Evolutionary conservation across 1,284 basidiomycete species (phyloP), one percentile per base, ranked within the genome.

Genomic region (Trichosporon coremiiforme): DNA sequence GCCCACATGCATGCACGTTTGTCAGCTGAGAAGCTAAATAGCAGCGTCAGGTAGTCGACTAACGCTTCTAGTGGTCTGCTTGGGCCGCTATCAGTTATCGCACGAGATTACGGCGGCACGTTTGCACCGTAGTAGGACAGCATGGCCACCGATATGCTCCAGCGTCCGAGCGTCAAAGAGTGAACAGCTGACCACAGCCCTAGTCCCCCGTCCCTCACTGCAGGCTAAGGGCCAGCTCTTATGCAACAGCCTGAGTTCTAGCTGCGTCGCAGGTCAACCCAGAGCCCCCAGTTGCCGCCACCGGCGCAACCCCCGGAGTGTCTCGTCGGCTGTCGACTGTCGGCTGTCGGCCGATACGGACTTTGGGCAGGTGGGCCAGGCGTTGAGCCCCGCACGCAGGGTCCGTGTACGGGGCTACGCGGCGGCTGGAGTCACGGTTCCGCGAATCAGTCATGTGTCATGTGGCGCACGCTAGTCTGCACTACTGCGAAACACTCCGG

Each of bases 1-100:
- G n/a, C 47, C 47, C 20, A 53, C 47, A 53, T 53, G 47, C 20
- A 53, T 53, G 20, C 47, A 53, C 47, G 47, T 53, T 22, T 22
- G 47, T 53, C 20, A 15, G 22, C 7, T 17, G 7, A 15, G 41
- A 45, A 45, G 41, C 41, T 45, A 17, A 45, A 15, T 15, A n/a
- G n/a, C 8, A 33, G n/a, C 8, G 33, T 53, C 47, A 22, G 47
- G 47, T 6, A 6, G 47, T 4, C n/a, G 20, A 22, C 7, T 53
- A 22, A 53, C 47, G 47, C 20, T 53, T 53, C 20, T 17, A 10
- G 20, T 10, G 4, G 1, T 53, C 47, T 53, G n/a, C 47, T 9
- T 12, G 10, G 47, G 8, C 47, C 20, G 47, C 20, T 53, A 53
- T 53, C 47, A 9, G n/a, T 53, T 45, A 45, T 45, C 41, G 41